Percentiles rank a stretch among this genome's conserved stretches.
These are phyloP conservation scores for Xylariomycetidae sp. DNA, from an alignment of 2,329 filamentous ascomycete genomes.

Conservation along the genomic window DNA sequence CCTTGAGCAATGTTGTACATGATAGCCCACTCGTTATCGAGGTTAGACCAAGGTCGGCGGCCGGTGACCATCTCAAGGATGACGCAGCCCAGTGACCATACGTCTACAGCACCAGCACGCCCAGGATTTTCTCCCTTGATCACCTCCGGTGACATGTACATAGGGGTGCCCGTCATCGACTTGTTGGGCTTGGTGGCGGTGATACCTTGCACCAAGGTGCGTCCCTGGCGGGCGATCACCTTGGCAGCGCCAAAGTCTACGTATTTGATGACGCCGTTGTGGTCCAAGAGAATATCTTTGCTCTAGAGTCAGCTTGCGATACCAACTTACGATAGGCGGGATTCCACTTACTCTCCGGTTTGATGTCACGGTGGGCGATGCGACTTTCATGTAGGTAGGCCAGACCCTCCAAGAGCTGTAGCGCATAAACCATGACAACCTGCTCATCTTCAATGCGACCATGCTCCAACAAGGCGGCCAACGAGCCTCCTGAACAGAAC, in stretches of 20 bases:
- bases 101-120: conserved; percentile 81
- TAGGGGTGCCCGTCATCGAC: conserved; percentile 95
- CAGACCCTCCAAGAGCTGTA: conserved; percentile 90
- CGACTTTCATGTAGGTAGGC: conserved; percentile 88
- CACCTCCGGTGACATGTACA: conserved; percentile 99
- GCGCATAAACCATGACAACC: conserved; percentile 92
- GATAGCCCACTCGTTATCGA: conserved; percentile 99
- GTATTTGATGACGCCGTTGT: conserved; percentile 98
- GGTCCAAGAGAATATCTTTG: conserved; percentile 86
- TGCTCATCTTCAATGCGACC: conserved; percentile 97
- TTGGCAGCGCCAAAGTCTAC: conserved; percentile 98
- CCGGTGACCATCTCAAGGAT: conserved; percentile 98
- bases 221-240: conserved; percentile 89
- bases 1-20: conserved; percentile 99
- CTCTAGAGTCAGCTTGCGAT: conserved; percentile 19
- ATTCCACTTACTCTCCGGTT: conserved; percentile 78
- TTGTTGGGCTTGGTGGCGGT: conserved; percentile 65
- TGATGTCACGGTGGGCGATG: conserved; percentile 96
- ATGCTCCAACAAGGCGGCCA: conserved; percentile 86
- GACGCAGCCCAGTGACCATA: conserved; percentile 96
- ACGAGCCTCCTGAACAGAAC: conserved; percentile 91
- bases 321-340: conserved; percentile 6
- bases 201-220: conserved; percentile 69
- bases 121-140: conserved; percentile 84
- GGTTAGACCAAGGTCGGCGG: conserved; percentile 84